Base-by-base conservation (phyloP, 2,329 filamentous ascomycete genomes). In the Chaetomiaceae sp. region DNA sequence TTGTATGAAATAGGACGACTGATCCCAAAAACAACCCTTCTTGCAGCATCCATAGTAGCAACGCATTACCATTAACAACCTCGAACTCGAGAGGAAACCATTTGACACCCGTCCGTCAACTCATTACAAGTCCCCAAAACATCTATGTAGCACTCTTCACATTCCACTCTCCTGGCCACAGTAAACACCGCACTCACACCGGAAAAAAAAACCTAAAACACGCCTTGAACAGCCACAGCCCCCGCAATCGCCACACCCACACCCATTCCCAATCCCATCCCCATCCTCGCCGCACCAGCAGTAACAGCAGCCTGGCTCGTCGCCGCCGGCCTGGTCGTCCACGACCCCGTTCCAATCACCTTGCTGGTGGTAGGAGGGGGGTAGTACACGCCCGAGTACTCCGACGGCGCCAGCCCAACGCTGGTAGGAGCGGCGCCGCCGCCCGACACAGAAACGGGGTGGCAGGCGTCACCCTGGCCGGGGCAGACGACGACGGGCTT, bases 401-500 rank as follows among this genome's bases (percentile, higher is more conserved):
- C 10, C 33, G n/a, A n/a, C n/a, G n/a, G n/a, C n/a, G n/a, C n/a
- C n/a, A n/a, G n/a, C n/a, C n/a, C n/a, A n/a, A n/a, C n/a, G n/a
- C n/a, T n/a, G n/a, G n/a, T n/a, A n/a, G n/a, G n/a, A n/a, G n/a
- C n/a, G n/a, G n/a, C n/a, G n/a, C 30, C 30, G 18, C 9, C 10
- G 20, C 9, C 20, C 3, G 14, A n/a, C 10, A 14, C 30, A 32
- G 9, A 13, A 16, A 32, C 13, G 23, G 34, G 11, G 16, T 30
- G 27, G 34, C 45, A 48, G 8, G 16, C 34, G 2, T 33, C 4
- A 20, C 47, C 45, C 7, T 42, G 13, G 20, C 47, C 47, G 37
- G 48, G 48, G 38, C 38, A 43, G 34, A 38, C 25, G 2, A 48
- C 34, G 11, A 3, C 10, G 14, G 52, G 52, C 23, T 46, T 47